Base-by-base conservation (phyloP, 208 protist species). In the Wallacemonas sp. region DNA sequence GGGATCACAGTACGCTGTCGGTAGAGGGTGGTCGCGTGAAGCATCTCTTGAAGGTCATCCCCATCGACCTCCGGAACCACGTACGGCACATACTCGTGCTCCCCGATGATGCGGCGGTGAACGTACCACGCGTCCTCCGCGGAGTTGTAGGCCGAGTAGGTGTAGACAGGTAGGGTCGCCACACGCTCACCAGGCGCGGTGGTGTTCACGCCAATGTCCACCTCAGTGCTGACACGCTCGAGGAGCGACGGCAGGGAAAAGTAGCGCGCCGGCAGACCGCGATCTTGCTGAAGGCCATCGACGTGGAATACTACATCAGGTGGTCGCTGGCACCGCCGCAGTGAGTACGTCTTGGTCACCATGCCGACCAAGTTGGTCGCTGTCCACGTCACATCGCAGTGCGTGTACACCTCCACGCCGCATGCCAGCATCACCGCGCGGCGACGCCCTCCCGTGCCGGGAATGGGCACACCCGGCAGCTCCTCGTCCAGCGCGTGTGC, bases 301-400 rank as follows among this genome's bases (percentile, higher is more conserved):
- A 70, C 34, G 71, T 91, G 78, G 66, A 93, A 92, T 19, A 85
- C 37, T 37, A 96, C 27, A 22, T 66, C 66, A 0, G 87, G 87
- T 46, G 90, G 87, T 2, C 66, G 70, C 55, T 87, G 79, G 62
- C 87, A 96, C 54, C 90, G 87, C 3, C 83, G 90, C 32, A 96
- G 69, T 6, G 85, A 91, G 71, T 83, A 92, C 1, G 81, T 91
- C 63, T 89, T 89, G 12, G 48, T 63, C 33, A 86, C 83, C 26
- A 55, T 32, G 8, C 74, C 80, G n/a, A 86, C 76, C 27, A 82
- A 58, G 69, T 92, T 93, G 10, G 33, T 73, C 32, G 80, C 83
- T 4, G 67, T 79, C 87, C 87, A 93, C 17, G 78, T 60, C 32
- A 91, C 83, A 29, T 91, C 81, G 62, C 90, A 96, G 52, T 75